Percentiles rank a stretch among this genome's conserved stretches.
phyloP scores from a whole-genome alignment of 2,329 filamentous ascomycete genomes.

The Cercospora citrullina region DNA sequence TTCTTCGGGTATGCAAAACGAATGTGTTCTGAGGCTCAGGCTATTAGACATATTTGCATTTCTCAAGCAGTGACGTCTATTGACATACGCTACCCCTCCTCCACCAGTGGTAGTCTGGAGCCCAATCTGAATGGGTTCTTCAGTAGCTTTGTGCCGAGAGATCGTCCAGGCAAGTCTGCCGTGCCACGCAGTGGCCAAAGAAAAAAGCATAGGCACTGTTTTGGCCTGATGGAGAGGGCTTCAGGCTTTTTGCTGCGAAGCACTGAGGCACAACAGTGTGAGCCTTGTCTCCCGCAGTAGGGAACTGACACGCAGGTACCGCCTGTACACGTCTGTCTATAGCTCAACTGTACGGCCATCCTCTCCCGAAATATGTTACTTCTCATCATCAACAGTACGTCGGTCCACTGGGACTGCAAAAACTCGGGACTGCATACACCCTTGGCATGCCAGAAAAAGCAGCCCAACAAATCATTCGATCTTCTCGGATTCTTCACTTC shows the following conservation, averaged over 20 bases:
- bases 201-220: constrained; percentile 1
- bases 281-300: not conserved
- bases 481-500: not conserved
- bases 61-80: constrained; percentile 8
- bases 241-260: not conserved
- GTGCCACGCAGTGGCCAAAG: not conserved
- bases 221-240: not conserved
- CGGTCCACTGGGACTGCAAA: not conserved
- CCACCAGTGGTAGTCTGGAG: not conserved
- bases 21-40: not conserved
- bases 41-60: not conserved
- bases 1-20: not conserved
- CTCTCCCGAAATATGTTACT: not conserved
- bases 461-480: not conserved
- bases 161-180: constrained; percentile 10
- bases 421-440: not conserved
- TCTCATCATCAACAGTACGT: not conserved
- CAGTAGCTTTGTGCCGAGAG: not conserved
- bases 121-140: constrained; percentile 7
- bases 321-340: not conserved
- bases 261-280: not conserved
- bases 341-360: not conserved
- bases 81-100: constrained; percentile 18
- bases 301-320: not conserved
- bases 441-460: not conserved